A percentile compares a stretch with the other conserved stretches of the same genome.
phyloP scores from a whole-genome alignment of 768 basidiomycete genomes.

The Russula lepida region DNA sequence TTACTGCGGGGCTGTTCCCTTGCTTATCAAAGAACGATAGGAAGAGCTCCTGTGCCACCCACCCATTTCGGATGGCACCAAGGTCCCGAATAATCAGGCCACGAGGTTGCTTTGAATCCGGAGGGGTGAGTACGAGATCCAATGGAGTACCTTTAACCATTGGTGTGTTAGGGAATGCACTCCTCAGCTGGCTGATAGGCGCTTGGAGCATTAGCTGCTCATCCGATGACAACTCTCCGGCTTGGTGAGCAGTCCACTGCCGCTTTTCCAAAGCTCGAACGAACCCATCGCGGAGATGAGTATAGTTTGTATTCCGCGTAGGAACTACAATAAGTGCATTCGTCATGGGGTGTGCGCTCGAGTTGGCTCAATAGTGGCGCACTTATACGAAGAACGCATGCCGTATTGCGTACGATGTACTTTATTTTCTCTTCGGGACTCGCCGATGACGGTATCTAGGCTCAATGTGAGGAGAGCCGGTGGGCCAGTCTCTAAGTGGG shows the following conservation, averaged over 20 bases:
- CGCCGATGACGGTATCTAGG: conserved; percentile 47
- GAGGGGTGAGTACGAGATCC: conserved; percentile 60
- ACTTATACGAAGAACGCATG: conserved; percentile 73
- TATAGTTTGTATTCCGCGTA: conserved; percentile 65
- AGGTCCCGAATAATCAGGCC: conserved; percentile 61
- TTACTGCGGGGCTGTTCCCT: conserved; percentile 63
- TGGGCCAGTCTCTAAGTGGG: background rate
- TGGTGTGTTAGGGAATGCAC: conserved; percentile 64
- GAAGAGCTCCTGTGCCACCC: conserved; percentile 67
- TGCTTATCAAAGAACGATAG: conserved; percentile 66
- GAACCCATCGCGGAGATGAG: conserved; percentile 78
- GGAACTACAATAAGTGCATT: conserved; percentile 45
- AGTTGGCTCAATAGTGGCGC: conserved; percentile 16
- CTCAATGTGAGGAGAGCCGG: background rate
- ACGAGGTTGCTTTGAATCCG: conserved; percentile 39
- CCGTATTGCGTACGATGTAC: conserved; percentile 54
- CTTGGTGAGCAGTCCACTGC: conserved; percentile 42
- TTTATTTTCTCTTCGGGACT: conserved; percentile 62
- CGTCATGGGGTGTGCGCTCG: background rate
- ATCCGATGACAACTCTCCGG: conserved; percentile 48
- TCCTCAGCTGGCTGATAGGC: conserved; percentile 64
- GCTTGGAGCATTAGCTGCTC: conserved; percentile 48
- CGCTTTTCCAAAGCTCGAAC: conserved; percentile 63
- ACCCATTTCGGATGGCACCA: conserved; percentile 61
- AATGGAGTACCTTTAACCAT: conserved; percentile 59